Evolutionary conservation across 2,329 filamentous ascomycete species (phyloP).

Genomic region (Sordariomycetes sp.): DNA sequence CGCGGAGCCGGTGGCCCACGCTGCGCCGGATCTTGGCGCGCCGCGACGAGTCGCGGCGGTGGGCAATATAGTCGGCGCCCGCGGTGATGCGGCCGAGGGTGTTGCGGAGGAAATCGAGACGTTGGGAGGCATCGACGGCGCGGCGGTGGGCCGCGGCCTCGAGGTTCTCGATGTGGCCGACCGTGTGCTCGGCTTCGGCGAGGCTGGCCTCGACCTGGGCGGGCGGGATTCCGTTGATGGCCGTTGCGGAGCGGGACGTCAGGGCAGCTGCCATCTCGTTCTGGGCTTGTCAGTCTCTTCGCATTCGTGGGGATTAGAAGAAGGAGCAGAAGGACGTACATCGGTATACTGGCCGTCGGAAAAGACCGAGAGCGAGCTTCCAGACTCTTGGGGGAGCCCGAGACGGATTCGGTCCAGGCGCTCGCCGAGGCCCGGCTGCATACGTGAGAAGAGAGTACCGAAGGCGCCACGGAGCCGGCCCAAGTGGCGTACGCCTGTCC

Average conservation of each 20-base stretch:
- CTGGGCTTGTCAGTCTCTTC: neutral
- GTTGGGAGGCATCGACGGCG: neutral
- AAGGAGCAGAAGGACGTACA: neutral
- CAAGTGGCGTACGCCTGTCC: neutral
- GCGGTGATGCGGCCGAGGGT: neutral
- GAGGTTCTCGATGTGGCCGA: neutral
- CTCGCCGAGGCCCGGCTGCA: neutral
- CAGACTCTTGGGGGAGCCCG: neutral
- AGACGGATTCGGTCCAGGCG: neutral
- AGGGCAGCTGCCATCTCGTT: neutral
- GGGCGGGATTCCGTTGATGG: neutral
- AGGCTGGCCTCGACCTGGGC: neutral
- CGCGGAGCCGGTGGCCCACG: neutral
- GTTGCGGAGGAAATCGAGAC: neutral
- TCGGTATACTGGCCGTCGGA: neutral
- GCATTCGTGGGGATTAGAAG: neutral
- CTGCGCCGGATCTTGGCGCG: slow-evolving; percentile 2
- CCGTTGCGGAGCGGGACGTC: neutral
- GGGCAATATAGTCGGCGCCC: neutral
- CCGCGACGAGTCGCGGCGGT: neutral
- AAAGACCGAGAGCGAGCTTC: neutral
- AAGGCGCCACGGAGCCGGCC: neutral
- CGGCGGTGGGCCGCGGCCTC: neutral
- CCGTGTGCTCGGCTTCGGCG: neutral
- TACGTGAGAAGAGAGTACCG: neutral